These are phyloP conservation scores for Penicillium sp. DNA, from an alignment of 2,329 filamentous ascomycete genomes.

Conservation along the genomic window DNA sequence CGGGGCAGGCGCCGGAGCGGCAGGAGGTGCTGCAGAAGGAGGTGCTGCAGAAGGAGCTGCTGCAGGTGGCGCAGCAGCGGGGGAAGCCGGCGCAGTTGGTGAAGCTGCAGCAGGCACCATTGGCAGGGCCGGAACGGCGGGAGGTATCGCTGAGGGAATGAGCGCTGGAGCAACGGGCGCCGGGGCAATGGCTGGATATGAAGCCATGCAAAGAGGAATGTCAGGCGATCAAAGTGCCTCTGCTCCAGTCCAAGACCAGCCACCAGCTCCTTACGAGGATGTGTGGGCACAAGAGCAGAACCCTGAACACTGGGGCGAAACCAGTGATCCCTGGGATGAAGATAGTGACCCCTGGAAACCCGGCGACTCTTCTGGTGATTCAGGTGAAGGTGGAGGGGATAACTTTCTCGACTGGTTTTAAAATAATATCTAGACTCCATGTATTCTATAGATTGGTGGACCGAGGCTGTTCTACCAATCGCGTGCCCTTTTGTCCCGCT, in stretches of 20 bases:
- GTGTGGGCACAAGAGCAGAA: slow-evolving; percentile 25
- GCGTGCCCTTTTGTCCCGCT: too few relatives aligned
- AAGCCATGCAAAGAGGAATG: slow-evolving; percentile 54
- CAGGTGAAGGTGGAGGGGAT: slow-evolving; percentile 21
- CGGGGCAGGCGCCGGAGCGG: slow-evolving; percentile 38
- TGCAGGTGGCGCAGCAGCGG: slow-evolving; percentile 36
- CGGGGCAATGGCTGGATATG: slow-evolving; percentile 57
- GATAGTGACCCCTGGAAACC: slow-evolving; percentile 17
- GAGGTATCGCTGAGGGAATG: slow-evolving; percentile 33
- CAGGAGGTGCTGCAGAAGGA: slow-evolving; percentile 35
- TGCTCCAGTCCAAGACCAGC: slow-evolving; percentile 15
- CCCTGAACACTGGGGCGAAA: too few relatives aligned
- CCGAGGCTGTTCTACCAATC: too few relatives aligned
- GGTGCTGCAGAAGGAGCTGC: slow-evolving; percentile 33
- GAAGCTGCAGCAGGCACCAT: slow-evolving; percentile 24
- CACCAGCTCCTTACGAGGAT: slow-evolving; percentile 22
- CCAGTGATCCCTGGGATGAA: slow-evolving; percentile 19
- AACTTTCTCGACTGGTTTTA: slow-evolving; percentile 29
- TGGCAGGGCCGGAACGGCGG: not conserved
- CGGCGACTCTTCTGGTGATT: slow-evolving; percentile 20
- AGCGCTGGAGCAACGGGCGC: slow-evolving; percentile 49
- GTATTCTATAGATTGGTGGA: too few relatives aligned
- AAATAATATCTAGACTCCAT: not conserved
- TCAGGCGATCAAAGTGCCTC: slow-evolving; percentile 26
- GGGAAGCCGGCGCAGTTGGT: slow-evolving; percentile 33